phyloP scores from a whole-genome alignment of 2,329 filamentous ascomycete genomes.

The Beauveria brongniartii region DNA sequence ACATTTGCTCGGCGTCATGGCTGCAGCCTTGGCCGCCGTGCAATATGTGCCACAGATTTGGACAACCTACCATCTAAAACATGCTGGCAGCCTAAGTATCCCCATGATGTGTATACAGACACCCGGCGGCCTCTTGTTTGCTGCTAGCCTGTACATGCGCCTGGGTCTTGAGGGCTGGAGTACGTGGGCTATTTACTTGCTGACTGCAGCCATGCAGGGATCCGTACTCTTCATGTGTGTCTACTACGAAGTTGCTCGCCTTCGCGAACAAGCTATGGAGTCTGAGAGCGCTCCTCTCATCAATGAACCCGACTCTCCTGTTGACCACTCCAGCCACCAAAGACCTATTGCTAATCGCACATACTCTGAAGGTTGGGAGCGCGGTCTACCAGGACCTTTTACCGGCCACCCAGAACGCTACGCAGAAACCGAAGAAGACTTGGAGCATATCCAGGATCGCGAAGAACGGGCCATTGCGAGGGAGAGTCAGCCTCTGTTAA shows the following conservation, averaged over 20 bases:
- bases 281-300: constrained; percentile 16
- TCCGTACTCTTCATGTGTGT: constrained; percentile 72
- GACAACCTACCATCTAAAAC: constrained; percentile 77
- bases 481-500: constrained; percentile 43
- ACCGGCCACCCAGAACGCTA: constrained; percentile 45
- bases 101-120: constrained; percentile 99
- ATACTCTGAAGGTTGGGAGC: constrained; percentile 43
- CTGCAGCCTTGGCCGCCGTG: constrained; percentile 69
- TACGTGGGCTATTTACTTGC: constrained; percentile 84
- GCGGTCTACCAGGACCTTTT: constrained; percentile 41
- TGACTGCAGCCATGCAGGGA: constrained; percentile 82
- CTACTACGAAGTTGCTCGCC: constrained; percentile 55
- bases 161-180: constrained; percentile 85
- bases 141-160: constrained; percentile 70
- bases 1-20: constrained; percentile 72
- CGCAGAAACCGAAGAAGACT: constrained; percentile 42
- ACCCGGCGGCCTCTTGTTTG: constrained; percentile 84
- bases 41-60: constrained; percentile 96
- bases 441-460: constrained; percentile 41
- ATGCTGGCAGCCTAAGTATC: constrained; percentile 86
- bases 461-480: constrained; percentile 42
- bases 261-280: constrained; percentile 23
- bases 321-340: constrained; percentile 20
- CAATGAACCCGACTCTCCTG: constrained; percentile 21
- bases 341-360: constrained; percentile 34